Evolutionary conservation across 768 basidiomycete genomes (phyloP).

Genomic region (Kondoa subrosea): DNA sequence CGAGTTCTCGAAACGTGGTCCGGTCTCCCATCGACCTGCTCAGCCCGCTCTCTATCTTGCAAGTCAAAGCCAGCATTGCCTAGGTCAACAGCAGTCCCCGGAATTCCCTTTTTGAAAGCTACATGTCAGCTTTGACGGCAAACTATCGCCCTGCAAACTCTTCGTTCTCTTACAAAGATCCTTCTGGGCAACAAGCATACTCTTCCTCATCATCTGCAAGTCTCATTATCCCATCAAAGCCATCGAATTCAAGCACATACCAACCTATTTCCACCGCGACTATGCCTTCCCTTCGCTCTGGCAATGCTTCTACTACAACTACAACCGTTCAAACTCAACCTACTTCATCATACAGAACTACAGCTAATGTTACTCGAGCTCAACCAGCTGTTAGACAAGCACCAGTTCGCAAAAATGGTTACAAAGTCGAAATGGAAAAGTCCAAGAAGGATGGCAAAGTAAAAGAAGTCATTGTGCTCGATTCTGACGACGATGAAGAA

Average conservation of each 20-base stretch:
- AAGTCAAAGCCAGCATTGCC: too few relatives aligned
- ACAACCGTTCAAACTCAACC: not conserved
- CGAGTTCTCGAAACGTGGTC: too few relatives aligned
- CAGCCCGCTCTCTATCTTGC: too few relatives aligned
- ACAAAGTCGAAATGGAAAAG: not conserved
- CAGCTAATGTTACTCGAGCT: not conserved
- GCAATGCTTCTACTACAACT: not conserved
- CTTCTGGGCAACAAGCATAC: not conserved
- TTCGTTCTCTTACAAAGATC: too few relatives aligned
- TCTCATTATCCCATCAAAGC: not conserved
- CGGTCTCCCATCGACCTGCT: too few relatives aligned
- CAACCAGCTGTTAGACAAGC: not conserved
- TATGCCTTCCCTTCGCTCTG: not conserved
- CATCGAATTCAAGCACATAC: not conserved
- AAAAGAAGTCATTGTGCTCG: not conserved
- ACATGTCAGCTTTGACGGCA: too few relatives aligned
- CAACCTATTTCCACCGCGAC: not conserved
- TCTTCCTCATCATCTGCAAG: not conserved
- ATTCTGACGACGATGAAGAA: not conserved
- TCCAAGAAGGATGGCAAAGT: not conserved
- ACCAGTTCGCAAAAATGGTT: not conserved
- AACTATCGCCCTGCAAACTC: too few relatives aligned
- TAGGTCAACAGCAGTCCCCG: too few relatives aligned
- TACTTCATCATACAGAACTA: not conserved
- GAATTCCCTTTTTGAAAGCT: too few relatives aligned